Conservation (phyloP, 805 yeast genomes). For the Tetrapisispora taiwanensis region DNA sequence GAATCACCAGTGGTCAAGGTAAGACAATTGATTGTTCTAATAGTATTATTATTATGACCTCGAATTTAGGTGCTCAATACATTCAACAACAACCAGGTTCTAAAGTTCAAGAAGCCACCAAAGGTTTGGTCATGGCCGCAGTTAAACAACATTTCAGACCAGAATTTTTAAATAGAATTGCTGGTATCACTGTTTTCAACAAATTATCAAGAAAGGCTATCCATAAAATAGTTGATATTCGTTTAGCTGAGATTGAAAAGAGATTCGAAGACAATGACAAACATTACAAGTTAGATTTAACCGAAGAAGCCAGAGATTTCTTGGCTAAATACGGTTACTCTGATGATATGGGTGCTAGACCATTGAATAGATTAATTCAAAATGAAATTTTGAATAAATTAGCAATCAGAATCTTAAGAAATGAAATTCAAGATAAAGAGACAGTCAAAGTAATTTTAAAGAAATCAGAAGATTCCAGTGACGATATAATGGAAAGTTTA, state of each 20-base stretch:
- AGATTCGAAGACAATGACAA: constrained; percentile 82
- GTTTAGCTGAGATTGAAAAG: constrained; percentile 74
- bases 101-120: constrained; percentile 57
- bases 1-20: constrained; percentile 90
- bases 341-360: constrained; percentile 92
- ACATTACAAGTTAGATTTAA: constrained; percentile 60
- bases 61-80: constrained; percentile 91
- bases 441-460: constrained; percentile 52
- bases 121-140: constrained; percentile 69
- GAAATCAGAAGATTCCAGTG: constrained; percentile 19
- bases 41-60: constrained; percentile 89
- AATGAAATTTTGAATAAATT: constrained; percentile 74
- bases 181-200: constrained; percentile 88
- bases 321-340: constrained; percentile 83
- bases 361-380: constrained; percentile 87
- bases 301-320: constrained; percentile 68
- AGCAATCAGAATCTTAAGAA: constrained; percentile 80
- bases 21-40: constrained; percentile 89
- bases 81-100: constrained; percentile 59
- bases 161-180: constrained; percentile 91
- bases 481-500: constrained; percentile 47
- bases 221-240: constrained; percentile 77
- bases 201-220: constrained; percentile 86
- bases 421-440: constrained; percentile 84
- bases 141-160: constrained; percentile 91